Base-by-base conservation (phyloP, 768 basidiomycete species). In the Leccinum subgranulosum region DNA sequence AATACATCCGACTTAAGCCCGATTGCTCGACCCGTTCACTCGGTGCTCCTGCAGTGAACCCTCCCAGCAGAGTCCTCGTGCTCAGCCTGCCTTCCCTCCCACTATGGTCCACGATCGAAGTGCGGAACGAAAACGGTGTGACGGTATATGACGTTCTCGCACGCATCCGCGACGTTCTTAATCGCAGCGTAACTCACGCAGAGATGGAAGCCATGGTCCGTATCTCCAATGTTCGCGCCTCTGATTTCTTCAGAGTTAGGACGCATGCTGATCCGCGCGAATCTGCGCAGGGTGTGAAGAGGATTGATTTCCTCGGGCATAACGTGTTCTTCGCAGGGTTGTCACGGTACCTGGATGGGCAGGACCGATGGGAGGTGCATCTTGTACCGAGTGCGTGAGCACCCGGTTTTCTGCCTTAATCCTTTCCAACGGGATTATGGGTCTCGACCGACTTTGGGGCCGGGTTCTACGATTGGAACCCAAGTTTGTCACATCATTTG, bases 231-330 rank as follows among this genome's bases (percentile, higher is more conserved):
- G 59, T 49, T 52, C 41, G 43, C 54, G 70, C 61, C 60, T 63
- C 67, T 57, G 67, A 70, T 21, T 72, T 61, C 43, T 73, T 70
- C 58, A 60, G 70, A 62, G 65, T 60, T 47, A 56, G 70, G 60
- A 63, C 68, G 11, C 43, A 27, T 53, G 53, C 68, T 64, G 72
- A 72, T 58, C 70, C 65, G 65, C 62, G 68, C 64, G 74, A 77
- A 66, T 69, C 61, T 66, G 61, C 58, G 61, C 76, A 77, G 64
- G 76, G 76, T 8, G 57, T 77, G 27, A 77, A 75, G 67, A 60
- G 74, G 64, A 66, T 77, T 27, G 76, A 77, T 60, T 74, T 75
- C 62, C 66, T 77, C 58, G 73, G 74, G 31, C 65, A 60, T 2
- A 64, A 66, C 21, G 57, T 66, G 39, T 57, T 55, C 27, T 77